Conservation (phyloP, 2,329 filamentous ascomycete species). For the Talaromyces rugulosus region DNA sequence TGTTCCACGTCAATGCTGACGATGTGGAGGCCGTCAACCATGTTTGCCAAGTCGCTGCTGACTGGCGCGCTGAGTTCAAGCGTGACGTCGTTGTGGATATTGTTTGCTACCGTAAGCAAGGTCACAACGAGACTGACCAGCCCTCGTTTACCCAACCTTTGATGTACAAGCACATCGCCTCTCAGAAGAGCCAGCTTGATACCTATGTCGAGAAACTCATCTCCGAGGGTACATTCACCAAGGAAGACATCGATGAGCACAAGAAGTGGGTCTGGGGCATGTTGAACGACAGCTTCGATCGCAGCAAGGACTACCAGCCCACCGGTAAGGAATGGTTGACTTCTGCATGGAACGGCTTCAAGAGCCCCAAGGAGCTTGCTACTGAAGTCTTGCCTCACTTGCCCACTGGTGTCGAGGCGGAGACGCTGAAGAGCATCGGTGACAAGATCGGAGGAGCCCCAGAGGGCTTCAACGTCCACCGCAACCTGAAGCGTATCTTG, state of each 20-base stretch:
- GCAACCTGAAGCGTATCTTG: conserved; percentile 96
- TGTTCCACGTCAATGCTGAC: conserved; percentile 99
- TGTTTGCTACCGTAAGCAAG: conserved; percentile 98
- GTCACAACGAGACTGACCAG: conserved; percentile 99
- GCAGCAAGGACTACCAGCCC: conserved; percentile 95
- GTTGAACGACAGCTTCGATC: conserved; percentile 94
- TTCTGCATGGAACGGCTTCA: conserved; percentile 98
- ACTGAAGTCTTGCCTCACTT: conserved; percentile 90
- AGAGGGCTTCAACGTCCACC: conserved; percentile 83
- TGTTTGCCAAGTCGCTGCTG: conserved; percentile 91
- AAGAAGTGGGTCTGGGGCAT: conserved; percentile 99
- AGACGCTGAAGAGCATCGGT: conserved; percentile 76
- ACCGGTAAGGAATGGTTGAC: conserved; percentile 98
- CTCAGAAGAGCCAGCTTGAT: conserved; percentile 79
- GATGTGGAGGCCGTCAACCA: conserved; percentile 98
- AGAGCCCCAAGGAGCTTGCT: conserved; percentile 94
- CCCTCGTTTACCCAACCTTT: conserved; percentile 98
- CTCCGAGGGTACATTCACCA: conserved; percentile 89
- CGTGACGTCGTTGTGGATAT: conserved; percentile 97
- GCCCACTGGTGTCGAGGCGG: conserved; percentile 71
- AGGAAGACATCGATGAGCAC: conserved; percentile 97
- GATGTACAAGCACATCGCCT: conserved; percentile 97
- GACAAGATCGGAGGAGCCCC: conserved; percentile 73
- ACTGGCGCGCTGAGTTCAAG: conserved; percentile 98
- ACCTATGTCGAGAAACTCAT: conserved; percentile 90